phyloP scores from a whole-genome alignment of 108 stramenopile genomes.

The Cylindrotheca closterium region DNA sequence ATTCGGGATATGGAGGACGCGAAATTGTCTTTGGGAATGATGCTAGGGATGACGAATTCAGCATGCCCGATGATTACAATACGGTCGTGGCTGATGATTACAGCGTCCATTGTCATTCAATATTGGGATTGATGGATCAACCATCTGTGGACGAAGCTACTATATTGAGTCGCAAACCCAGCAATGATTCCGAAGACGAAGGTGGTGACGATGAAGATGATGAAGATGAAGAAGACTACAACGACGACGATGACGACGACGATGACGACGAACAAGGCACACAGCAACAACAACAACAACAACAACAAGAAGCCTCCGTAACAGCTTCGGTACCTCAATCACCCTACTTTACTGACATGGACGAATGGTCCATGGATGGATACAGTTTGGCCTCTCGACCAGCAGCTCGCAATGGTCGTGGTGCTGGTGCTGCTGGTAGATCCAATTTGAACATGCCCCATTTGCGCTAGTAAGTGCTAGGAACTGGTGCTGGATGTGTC shows the following conservation, averaged over 20 bases:
- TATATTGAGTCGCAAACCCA: background rate
- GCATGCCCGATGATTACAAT: constrained; percentile 30
- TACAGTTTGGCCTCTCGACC: background rate
- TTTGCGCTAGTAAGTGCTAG: background rate
- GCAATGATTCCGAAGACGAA: background rate
- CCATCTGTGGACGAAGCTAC: background rate
- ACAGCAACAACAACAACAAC: background rate
- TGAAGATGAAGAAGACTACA: background rate
- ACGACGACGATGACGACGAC: constrained; percentile 1
- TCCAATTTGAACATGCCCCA: background rate
- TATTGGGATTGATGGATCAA: background rate
- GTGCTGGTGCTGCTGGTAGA: background rate
- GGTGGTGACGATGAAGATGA: background rate
- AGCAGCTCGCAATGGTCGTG: background rate
- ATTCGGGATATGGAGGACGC: too few species aligned
- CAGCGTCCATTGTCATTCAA: too few species aligned
- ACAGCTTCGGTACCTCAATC: constrained; percentile 4
- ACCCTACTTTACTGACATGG: constrained; percentile 5
- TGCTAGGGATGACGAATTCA: constrained; percentile 24
- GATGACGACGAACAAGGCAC: background rate
- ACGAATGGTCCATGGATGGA: constrained; percentile 29
- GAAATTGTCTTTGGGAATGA: too few species aligned
- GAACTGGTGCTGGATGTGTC: background rate
- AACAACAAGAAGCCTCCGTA: background rate
- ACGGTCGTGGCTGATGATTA: constrained; percentile 3